These are phyloP conservation scores for Chrysosporium keratinophilum DNA, from an alignment of 2,329 filamentous ascomycete species.

Conservation along the genomic window DNA sequence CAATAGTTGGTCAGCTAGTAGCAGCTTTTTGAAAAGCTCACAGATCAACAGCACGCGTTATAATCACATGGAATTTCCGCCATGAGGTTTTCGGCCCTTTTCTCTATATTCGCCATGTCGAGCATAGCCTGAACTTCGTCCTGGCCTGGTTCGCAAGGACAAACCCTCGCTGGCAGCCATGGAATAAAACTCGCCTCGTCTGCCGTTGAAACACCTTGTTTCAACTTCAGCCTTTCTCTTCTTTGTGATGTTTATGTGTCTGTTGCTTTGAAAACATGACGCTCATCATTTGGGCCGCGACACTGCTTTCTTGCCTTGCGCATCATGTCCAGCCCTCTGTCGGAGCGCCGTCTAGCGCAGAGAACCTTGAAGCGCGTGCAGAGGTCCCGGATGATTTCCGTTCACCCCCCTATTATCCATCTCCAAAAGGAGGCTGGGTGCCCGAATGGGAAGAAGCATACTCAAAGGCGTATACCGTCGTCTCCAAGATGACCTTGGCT, in stretches of 20 bases:
- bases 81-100: not conserved
- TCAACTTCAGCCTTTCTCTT: not conserved
- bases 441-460: constrained; percentile 61
- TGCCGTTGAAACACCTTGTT: not conserved
- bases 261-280: not conserved
- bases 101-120: not conserved
- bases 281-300: not conserved
- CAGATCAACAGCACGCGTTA: constrained; percentile 2
- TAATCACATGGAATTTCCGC: constrained; percentile 3
- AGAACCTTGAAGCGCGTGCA: not conserved
- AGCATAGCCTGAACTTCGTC: not conserved
- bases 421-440: constrained; percentile 62
- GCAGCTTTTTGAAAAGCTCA: not conserved
- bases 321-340: not conserved
- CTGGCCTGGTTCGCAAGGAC: no score
- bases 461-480: constrained; percentile 55
- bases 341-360: not conserved
- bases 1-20: no score
- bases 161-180: no score
- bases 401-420: constrained; percentile 57
- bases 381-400: constrained; percentile 17
- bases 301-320: not conserved
- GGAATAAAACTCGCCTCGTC: not conserved
- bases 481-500: constrained; percentile 65
- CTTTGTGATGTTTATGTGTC: not conserved